Percentiles rank a stretch among this genome's conserved stretches.
Conservation (phyloP, 495 filamentous ascomycete genomes). For the Jackrogersella minutella region DNA sequence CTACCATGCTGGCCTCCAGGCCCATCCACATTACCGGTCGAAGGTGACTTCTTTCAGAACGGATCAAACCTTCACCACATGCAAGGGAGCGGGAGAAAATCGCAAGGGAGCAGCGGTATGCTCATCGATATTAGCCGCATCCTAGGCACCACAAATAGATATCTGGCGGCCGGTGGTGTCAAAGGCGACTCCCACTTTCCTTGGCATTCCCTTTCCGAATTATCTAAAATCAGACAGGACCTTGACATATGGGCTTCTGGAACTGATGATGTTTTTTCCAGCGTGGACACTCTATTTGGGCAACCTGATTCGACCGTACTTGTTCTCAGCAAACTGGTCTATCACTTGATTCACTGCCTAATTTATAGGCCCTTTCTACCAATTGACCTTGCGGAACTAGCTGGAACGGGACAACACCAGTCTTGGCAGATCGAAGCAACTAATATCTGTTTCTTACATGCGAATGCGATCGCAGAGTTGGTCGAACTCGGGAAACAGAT, state of each 20-base stretch:
- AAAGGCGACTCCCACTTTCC: slow-evolving; percentile 90
- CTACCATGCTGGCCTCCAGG: slow-evolving; percentile 73
- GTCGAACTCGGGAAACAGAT: slow-evolving; percentile 75
- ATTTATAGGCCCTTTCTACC: slow-evolving; percentile 87
- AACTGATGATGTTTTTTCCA: slow-evolving; percentile 79
- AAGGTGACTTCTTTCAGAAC: slow-evolving; percentile 80
- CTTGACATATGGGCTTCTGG: slow-evolving; percentile 85
- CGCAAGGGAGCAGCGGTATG: slow-evolving; percentile 73
- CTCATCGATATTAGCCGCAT: slow-evolving; percentile 85
- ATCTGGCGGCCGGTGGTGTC: slow-evolving; percentile 82
- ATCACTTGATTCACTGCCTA: slow-evolving; percentile 83
- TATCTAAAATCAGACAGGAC: slow-evolving; percentile 86
- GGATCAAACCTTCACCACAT: slow-evolving; percentile 74
- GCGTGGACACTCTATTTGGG: slow-evolving; percentile 75
- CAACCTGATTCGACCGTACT: slow-evolving; percentile 79
- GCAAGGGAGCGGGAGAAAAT: slow-evolving; percentile 69
- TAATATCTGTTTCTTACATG: slow-evolving; percentile 84
- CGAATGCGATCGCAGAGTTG: slow-evolving; percentile 84
- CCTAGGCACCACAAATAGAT: slow-evolving; percentile 82
- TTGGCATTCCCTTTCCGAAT: slow-evolving; percentile 83
- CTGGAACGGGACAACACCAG: slow-evolving; percentile 81
- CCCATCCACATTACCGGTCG: slow-evolving; percentile 62
- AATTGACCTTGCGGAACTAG: slow-evolving; percentile 79
- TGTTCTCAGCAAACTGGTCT: slow-evolving; percentile 82
- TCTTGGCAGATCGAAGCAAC: slow-evolving; percentile 91